Base-by-base conservation (phyloP, 345 rosid genomes). In the Acer saccharum region DNA sequence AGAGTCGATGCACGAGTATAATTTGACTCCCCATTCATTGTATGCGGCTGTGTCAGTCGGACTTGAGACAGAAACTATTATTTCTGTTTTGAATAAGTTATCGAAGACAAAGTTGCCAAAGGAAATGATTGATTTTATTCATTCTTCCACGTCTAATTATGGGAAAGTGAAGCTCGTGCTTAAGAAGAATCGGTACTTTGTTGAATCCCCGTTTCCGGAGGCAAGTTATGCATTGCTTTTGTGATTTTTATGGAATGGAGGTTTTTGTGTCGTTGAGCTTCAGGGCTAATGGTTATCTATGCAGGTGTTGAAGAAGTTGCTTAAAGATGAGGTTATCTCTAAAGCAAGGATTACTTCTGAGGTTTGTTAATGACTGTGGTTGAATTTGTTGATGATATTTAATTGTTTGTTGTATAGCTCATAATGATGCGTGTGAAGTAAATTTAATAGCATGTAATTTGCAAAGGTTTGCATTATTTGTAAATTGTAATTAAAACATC, bases 21-120 rank as follows among this genome's bases (percentile, higher is more conserved):
- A 92, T 84, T 77, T 96, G 87, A 96, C 98, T 0, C 98, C 98
- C 0, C 99, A 96, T 81, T 96, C 99, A 3, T 80, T 94, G 77
- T 94, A 96, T 81, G 99, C 99, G 60, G 99, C 98, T 2, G 97
- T 96, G 20, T 96, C 97, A 0, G 99, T 96, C 77, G 98, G 99
- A 57, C 88, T 96, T 10, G 98, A 96, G 84, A 96, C 98, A 1
- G 97, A 94, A 78, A 94, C 98, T 8, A 88, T 94, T 10, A 84
- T 96, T 48, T 77, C 95, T 14, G 99, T 96, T 48, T 78, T 96
- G 89, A 90, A 90, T 78, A 96, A 96, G 78, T 79, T 96, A 81
- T 96, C 98, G 21, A 96, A 96, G 88, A 92, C 98, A 21, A 91
- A 91, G 89, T 86, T 96, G 27, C 99, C 99, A 0, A 84, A 91